Percentiles rank a stretch among this genome's conserved stretches.
Evolutionary conservation across 1,139 yeast species (phyloP).

Genomic region (Suhomyces bokatorum): DNA sequence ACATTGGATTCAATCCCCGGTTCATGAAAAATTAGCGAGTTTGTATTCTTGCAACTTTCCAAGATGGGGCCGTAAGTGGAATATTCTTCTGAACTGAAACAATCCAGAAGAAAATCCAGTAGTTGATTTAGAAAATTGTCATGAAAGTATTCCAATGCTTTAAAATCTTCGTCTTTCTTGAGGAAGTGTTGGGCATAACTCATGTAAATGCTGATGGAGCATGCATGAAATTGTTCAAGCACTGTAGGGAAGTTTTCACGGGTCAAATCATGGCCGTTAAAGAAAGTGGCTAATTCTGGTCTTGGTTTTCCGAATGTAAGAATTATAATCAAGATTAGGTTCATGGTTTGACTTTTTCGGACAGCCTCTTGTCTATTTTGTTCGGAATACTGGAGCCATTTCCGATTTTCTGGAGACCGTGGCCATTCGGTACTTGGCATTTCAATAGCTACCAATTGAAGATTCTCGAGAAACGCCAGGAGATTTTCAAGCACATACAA

Average conservation of each 20-base stretch:
- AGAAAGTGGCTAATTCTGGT: neutral
- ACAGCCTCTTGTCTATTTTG: neutral
- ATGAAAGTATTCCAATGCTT: neutral
- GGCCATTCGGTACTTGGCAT: neutral
- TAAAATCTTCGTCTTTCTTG: slow-evolving; percentile 1
- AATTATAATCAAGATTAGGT: neutral
- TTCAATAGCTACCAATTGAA: neutral
- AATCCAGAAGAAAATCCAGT: too few relatives aligned
- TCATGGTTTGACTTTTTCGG: neutral
- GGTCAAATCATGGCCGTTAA: neutral
- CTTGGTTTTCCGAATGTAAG: slow-evolving; percentile 3
- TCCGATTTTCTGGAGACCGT: too few relatives aligned
- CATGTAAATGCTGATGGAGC: slow-evolving; percentile 2
- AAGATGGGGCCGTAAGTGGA: neutral
- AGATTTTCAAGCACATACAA: neutral
- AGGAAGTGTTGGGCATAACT: neutral
- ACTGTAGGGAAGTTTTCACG: neutral
- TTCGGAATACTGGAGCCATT: neutral
- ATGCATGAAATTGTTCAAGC: slow-evolving; percentile 4
- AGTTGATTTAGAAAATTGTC: neutral
- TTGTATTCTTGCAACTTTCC: neutral
- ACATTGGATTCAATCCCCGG: neutral
- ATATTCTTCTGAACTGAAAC: too few relatives aligned
- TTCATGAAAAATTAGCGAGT: neutral
- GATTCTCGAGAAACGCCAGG: neutral